Evolutionary conservation across 192 early-diverging fungal genomes (phyloP), one percentile per base, ranked within the genome.

Genomic region (Umbelopsis ramanniana): DNA sequence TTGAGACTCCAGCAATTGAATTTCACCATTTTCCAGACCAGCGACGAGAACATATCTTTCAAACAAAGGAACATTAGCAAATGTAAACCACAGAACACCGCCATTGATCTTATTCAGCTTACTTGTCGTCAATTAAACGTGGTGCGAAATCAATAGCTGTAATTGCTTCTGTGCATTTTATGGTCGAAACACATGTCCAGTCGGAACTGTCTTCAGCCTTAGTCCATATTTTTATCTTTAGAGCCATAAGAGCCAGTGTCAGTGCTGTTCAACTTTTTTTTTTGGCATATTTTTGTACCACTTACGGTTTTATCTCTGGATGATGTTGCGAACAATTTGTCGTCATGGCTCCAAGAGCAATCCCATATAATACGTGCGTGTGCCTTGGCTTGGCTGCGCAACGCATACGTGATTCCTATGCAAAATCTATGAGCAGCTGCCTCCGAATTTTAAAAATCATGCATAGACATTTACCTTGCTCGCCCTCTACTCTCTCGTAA

Each of bases 321-420:
- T 12, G 83, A 95, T 4, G 97, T 99, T 26, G 86, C 95, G 87
- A 99, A 98, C 33, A 91, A 85, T 6, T 45, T 48, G 47, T 88
- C 93, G 71, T 95, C 94, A 24, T 83, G 86, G 46, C 86, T 84
- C 95, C 95, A 99, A 4, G 89, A 82, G 38, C 88, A 90, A 74
- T 93, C 90, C 97, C 97, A 99, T 21, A 99, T 89, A 60, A 99
- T 97, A 67, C 97, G 89, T 0, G 94, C 87, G 78, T 99, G 97
- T 19, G 95, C 91, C 79, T 93, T 93, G 52, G 83, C 76, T 37
- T 88, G 87, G 23, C 73, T 72, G 2, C 84, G 74, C 23, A 93
- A 75, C 48, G 77, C 81, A 79, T 92, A 97, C 4, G 83, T 82
- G 33, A 75, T 69, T 2, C 72, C 81, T 79, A 57, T 68, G 40